Evolutionary conservation across 2,329 filamentous ascomycete species (phyloP).

Genomic region (Ophiosphaerella korrae): DNA sequence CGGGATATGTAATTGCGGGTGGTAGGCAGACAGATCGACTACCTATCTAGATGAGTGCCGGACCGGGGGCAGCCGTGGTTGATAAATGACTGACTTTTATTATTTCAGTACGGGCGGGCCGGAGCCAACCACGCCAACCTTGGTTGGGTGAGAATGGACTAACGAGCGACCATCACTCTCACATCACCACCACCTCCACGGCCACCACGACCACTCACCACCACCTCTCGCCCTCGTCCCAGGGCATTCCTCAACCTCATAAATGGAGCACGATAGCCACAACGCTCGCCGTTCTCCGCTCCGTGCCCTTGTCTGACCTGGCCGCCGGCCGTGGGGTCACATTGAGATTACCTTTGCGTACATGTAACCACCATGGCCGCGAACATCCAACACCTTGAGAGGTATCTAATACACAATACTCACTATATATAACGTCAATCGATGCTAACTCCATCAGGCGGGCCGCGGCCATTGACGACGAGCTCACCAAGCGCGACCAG

Average conservation of each 20-base stretch:
- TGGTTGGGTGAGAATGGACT: too few species aligned
- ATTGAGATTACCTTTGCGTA: conserved; percentile 24
- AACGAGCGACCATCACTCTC: not conserved
- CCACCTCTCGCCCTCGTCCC: conserved; percentile 40
- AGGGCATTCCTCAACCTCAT: conserved; percentile 49
- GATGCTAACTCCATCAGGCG: conserved; percentile 26
- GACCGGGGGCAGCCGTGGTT: not conserved
- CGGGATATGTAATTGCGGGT: conserved; percentile 15
- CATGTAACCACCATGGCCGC: conserved; percentile 48
- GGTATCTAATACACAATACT: conserved; percentile 41
- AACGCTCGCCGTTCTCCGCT: conserved; percentile 52
- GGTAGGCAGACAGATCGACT: too few species aligned
- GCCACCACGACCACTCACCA: conserved; percentile 7
- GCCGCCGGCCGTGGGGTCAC: conserved; percentile 59
- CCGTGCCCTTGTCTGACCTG: conserved; percentile 64
- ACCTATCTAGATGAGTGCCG: not conserved
- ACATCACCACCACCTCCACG: too few species aligned
- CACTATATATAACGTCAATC: too few species aligned
- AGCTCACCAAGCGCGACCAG: conserved; percentile 57
- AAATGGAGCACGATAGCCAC: conserved; percentile 63
- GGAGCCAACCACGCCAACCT: too few species aligned
- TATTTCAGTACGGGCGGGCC: too few species aligned
- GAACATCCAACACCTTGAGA: conserved; percentile 57
- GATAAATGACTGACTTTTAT: too few species aligned
- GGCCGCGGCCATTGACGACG: conserved; percentile 55